phyloP scores from a whole-genome alignment of 306 rosid species.

The Astragalus glycyphyllos region DNA sequence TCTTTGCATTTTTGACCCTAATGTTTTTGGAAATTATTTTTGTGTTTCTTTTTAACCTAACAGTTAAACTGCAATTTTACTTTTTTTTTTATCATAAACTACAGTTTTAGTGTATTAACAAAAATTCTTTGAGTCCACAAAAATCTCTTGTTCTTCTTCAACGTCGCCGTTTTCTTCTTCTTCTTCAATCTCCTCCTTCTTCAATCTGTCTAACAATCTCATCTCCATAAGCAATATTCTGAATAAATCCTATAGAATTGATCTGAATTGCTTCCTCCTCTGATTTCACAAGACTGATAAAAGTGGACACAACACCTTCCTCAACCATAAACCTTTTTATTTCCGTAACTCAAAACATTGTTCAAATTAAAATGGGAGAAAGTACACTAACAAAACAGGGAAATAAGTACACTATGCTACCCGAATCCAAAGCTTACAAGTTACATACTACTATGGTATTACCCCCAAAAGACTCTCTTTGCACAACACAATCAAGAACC shows the following conservation, averaged over 20 bases:
- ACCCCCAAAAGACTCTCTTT: not conserved
- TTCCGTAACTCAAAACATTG: not conserved
- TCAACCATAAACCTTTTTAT: no score
- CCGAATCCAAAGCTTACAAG: not conserved
- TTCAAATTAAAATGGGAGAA: not conserved
- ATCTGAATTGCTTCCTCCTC: conserved; percentile 75
- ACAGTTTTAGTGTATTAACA: no score
- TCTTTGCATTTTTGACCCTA: no score
- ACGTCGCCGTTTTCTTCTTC: no score
- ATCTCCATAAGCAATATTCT: conserved; percentile 70
- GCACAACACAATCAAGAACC: not conserved
- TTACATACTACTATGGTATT: not conserved
- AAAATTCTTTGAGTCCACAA: no score
- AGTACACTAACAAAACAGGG: not conserved
- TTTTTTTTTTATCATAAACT: no score
- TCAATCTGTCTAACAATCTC: conserved; percentile 54
- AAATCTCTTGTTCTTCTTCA: no score
- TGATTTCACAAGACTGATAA: conserved; percentile 58
- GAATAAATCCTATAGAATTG: conserved; percentile 74
- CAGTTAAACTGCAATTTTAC: no score
- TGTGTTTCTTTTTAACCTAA: no score
- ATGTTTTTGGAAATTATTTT: no score
- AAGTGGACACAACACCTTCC: conserved; percentile 60
- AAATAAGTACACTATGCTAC: not conserved
- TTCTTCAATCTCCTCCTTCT: no score